These are phyloP conservation scores for Lobosporangium transversale DNA, from an alignment of 192 early-diverging fungal genomes.

Conservation along the genomic window DNA sequence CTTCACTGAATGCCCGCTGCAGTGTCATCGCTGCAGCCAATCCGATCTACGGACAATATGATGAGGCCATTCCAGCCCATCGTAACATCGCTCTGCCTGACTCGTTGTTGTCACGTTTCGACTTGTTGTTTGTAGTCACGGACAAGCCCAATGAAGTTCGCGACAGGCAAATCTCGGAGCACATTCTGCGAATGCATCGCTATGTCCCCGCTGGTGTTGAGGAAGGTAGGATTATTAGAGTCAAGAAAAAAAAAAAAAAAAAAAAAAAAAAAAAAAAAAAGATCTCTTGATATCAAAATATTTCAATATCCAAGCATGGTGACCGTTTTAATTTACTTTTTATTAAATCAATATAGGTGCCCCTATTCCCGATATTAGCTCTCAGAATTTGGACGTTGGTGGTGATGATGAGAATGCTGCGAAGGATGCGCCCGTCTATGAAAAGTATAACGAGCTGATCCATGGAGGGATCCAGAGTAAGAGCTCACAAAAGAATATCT, in stretches of 20 bases:
- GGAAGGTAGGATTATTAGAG: slow-evolving; percentile 69
- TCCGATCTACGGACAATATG: slow-evolving; percentile 91
- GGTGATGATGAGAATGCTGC: slow-evolving; percentile 61
- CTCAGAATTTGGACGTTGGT: slow-evolving; percentile 59
- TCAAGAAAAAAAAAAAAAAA: background rate
- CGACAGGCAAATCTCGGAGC: slow-evolving; percentile 90
- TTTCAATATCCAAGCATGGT: too few relatives aligned
- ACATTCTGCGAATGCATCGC: slow-evolving; percentile 95
- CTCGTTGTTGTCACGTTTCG: slow-evolving; percentile 96
- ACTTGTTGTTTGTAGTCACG: slow-evolving; percentile 95
- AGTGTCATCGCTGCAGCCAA: slow-evolving; percentile 98
- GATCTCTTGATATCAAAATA: background rate
- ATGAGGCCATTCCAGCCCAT: slow-evolving; percentile 85
- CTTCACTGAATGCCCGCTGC: slow-evolving; percentile 95
- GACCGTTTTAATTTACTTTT: too few relatives aligned
- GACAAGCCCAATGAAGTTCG: slow-evolving; percentile 88
- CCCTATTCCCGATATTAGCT: slow-evolving; percentile 56
- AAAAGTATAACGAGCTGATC: slow-evolving; percentile 87
- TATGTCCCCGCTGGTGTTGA: slow-evolving; percentile 87
- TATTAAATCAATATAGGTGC: too few relatives aligned
- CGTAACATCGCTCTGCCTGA: slow-evolving; percentile 97
- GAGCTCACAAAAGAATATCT: slow-evolving; percentile 54
- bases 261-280: background rate
- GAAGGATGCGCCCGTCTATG: slow-evolving; percentile 77
- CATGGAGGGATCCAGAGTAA: slow-evolving; percentile 74